Base-by-base conservation (phyloP, 202 grass and related monocot genomes). In the Setaria italica region DNA sequence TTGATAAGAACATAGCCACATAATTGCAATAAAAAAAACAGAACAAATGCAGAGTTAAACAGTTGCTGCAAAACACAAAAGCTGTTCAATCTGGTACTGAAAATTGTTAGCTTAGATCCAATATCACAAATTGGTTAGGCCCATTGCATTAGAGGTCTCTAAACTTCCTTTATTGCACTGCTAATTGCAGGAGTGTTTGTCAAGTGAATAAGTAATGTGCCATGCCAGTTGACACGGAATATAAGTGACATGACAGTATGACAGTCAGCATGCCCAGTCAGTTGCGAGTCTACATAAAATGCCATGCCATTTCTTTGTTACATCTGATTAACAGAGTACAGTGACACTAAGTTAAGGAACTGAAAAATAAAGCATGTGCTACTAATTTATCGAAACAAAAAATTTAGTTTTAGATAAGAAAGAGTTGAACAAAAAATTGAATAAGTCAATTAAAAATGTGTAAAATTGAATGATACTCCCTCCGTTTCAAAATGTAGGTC, bases 91-190 rank as follows among this genome's bases (percentile, higher is more conserved):
- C 49, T 69, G 20, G 34, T 53, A 80, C 7, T 17, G 48, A 25
- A 29, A 69, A 55, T 41, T 67, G 32, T 39, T 74, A 15, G 11
- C 39, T 34, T 78, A 78, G 20, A 79, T 79, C 12, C 43, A 64
- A 33, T 16, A 49, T 72, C 46, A 56, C 5, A 2, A 63, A 42
- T 82, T 41, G 39, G 39, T 41, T 32, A 1, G 45, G 48, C 83
- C 77, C 86, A 42, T 57, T 67, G 15, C 32, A 67, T 74, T 66
- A 21, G 49, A 42, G 81, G 51, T 34, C 11, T 16, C 41, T 50
- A 62, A 43, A 80, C 3, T 58, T 73, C 37, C 60, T 67, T 71
- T 49, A 41, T 58, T 65, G 9, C 25, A 45, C 12, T 68, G 7
- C n/a, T 62, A 89, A 67, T 19, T 70, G 34, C 47, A 12, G 11